phyloP scores from a whole-genome alignment of 768 basidiomycete species.

The Lentinula sp. region DNA sequence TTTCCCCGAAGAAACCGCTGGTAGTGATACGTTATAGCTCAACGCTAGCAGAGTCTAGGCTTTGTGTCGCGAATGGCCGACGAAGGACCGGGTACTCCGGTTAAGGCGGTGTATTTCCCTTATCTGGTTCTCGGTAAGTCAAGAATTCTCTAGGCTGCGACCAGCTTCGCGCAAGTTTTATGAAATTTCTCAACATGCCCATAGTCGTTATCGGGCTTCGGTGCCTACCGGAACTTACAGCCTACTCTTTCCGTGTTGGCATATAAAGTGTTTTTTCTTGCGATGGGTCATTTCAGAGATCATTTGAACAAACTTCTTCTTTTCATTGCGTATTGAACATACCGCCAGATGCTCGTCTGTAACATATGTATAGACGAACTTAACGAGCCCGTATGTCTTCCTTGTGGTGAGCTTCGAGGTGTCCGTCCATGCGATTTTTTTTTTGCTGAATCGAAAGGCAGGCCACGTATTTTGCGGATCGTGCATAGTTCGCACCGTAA shows the following conservation, averaged over 20 bases:
- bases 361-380: constrained; percentile 54
- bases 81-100: background rate
- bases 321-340: background rate
- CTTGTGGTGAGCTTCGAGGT: constrained; percentile 47
- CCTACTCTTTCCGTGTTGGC: constrained; percentile 1
- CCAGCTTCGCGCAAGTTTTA: background rate
- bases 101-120: background rate
- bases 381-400: constrained; percentile 50
- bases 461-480: constrained; percentile 64
- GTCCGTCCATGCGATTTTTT: background rate
- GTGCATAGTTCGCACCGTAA: constrained; percentile 47
- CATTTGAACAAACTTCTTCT: background rate
- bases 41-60: background rate
- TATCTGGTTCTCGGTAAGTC: background rate
- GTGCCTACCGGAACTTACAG: background rate
- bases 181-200: background rate
- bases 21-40: no score
- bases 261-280: background rate
- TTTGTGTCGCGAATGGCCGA: background rate
- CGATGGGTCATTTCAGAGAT: background rate
- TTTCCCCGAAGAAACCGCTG: no score
- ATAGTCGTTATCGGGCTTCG: background rate
- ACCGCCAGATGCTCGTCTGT: constrained; percentile 40
- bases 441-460: constrained; percentile 13
- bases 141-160: constrained; percentile 4